Percentiles rank a stretch among this genome's conserved stretches.
Conservation (phyloP, 2,329 filamentous ascomycete species). For the Teratosphaeria epicoccoides region DNA sequence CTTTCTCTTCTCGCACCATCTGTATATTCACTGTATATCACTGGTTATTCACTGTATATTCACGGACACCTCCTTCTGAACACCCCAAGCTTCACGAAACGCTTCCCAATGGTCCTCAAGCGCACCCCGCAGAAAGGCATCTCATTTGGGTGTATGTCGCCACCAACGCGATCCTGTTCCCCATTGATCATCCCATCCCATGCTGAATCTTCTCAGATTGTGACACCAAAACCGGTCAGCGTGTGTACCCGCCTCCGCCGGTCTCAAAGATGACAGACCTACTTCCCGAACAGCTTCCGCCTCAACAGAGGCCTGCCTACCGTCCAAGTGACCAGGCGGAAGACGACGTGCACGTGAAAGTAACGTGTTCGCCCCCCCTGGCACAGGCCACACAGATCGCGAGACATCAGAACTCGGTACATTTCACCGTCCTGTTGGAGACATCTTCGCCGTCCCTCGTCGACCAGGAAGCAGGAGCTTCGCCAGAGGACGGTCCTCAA, state of each 20-base stretch:
- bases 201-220: conserved; percentile 18
- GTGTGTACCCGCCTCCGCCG: conserved; percentile 24
- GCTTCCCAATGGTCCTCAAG: conserved; percentile 19
- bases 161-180: too few relatives aligned
- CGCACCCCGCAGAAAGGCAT: conserved; percentile 24
- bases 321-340: conserved; percentile 8
- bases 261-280: conserved; percentile 17
- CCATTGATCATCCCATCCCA: background rate
- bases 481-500: conserved; percentile 47
- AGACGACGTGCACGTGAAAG: conserved; percentile 39
- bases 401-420: conserved; percentile 34
- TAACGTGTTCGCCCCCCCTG: conserved; percentile 59
- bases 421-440: conserved; percentile 51
- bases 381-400: conserved; percentile 59
- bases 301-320: conserved; percentile 14
- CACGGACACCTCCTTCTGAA: too few relatives aligned
- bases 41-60: too few relatives aligned
- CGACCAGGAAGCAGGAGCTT: conserved; percentile 28
- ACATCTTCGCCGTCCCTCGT: conserved; percentile 23
- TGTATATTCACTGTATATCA: too few relatives aligned
- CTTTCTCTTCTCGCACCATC: too few relatives aligned
- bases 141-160: conserved; percentile 23
- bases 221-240: conserved; percentile 24
- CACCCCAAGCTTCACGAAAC: background rate
- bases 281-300: conserved; percentile 25